Percentiles rank a stretch among this genome's conserved stretches.
Evolutionary conservation across 228 moss, liverwort and hornwort species (phyloP).

Genomic region (Sphagnum magellanicum): DNA sequence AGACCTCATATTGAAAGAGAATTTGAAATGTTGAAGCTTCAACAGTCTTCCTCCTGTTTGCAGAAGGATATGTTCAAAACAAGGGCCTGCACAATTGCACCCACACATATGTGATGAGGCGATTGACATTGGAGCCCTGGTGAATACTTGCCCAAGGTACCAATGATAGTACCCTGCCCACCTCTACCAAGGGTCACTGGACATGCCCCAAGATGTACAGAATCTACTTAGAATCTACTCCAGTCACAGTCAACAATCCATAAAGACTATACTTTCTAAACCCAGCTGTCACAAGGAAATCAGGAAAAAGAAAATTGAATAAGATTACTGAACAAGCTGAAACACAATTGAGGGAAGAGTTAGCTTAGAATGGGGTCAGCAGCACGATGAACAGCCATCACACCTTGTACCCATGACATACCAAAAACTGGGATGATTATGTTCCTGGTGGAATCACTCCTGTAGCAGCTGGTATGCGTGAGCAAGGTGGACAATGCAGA

Average conservation of each 20-base stretch:
- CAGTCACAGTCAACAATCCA: too few species aligned
- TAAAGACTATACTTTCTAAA: too few species aligned
- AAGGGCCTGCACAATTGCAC: conserved; percentile 64
- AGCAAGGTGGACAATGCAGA: background rate
- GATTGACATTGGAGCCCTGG: conserved; percentile 63
- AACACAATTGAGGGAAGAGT: background rate
- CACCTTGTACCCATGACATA: conserved; percentile 90
- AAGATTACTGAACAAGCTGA: background rate
- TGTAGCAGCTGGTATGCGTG: too few species aligned
- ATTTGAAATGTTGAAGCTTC: too few species aligned
- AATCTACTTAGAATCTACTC: too few species aligned
- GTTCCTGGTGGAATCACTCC: conserved; percentile 89
- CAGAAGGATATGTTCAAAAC: conserved; percentile 42
- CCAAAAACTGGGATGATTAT: conserved; percentile 76
- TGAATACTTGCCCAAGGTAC: conserved; percentile 52
- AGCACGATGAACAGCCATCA: conserved; percentile 85
- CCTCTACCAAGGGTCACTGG: background rate
- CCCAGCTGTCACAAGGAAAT: too few species aligned
- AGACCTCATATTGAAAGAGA: too few species aligned
- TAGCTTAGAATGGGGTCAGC: conserved; percentile 67
- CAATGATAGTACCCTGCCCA: conserved; percentile 60
- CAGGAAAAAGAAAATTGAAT: too few species aligned
- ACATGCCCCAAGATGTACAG: too few species aligned
- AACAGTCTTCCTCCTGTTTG: conserved; percentile 47
- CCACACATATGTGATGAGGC: conserved; percentile 47